Evolutionary conservation across 768 basidiomycete genomes (phyloP), one percentile per base, ranked within the genome.

Genomic region (Rhizopogon vulgaris): DNA sequence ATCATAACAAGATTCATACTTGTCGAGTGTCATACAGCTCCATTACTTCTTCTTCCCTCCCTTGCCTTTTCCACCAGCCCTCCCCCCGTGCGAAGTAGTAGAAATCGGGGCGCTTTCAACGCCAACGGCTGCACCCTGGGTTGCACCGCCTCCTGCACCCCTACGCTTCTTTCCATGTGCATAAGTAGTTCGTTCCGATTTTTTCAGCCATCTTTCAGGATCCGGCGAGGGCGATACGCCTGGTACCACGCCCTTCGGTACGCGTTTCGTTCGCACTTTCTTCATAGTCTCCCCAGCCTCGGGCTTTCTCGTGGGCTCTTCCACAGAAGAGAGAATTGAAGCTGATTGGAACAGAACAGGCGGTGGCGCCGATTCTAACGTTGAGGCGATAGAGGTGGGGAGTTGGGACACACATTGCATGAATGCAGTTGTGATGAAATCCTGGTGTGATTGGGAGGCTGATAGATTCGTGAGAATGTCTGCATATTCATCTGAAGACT

Each of bases 121-220:
- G 56, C 68, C 61, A 30, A 67, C 62, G 30, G 55, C 55, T 25
- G 52, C 53, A 18, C 89, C 89, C 68, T 90, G 89, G 12, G 85
- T 90, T 18, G 87, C 86, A 37, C 81, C 82, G 17, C 75, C 74
- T 30, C 70, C 73, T 25, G 70, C 72, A 59, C 76, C 81, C 58
- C 78, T 78, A 64, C 79, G 75, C 62, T 69, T 79, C 38, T 76
- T 76, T 48, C 74, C 72, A 15, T 73, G 73, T 36, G 61, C 63
- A 63, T 78, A 81, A 25, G 74, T 79, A 12, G 85, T 77, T 45
- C 88, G 74, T 65, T 90, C 87, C 48, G 80, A 86, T 73, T 90
- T 92, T 79, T 92, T 92, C 54, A 92, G 65, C 90, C 90, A 92
- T 56, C 90, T 73, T 66, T 92, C 90, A 24, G 90, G 88, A 69